Percentiles rank a stretch among this genome's conserved stretches.
Conservation (phyloP, 108 stramenopile genomes). For the Cyclotella baltica region DNA sequence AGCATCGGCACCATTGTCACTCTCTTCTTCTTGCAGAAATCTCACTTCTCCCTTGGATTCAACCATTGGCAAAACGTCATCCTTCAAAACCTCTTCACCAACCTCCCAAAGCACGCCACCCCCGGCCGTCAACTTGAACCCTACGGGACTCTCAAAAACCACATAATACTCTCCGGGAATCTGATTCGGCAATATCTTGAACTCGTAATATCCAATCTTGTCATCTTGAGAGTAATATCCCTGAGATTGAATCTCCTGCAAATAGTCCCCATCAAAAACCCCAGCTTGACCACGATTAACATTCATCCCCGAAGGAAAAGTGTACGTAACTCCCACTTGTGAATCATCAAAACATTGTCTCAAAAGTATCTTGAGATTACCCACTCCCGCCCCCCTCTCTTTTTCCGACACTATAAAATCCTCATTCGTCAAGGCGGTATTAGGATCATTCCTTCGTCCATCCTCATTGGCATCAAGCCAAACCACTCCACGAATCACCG, state of each 20-base stretch:
- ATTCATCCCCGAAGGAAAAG: slow-evolving; percentile 13
- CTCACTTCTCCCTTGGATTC: neutral
- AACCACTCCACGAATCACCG: slow-evolving; percentile 15
- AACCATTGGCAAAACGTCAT: slow-evolving; percentile 33
- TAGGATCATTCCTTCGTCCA: slow-evolving; percentile 25
- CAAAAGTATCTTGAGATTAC: slow-evolving; percentile 17
- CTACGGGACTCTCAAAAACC: slow-evolving; percentile 28
- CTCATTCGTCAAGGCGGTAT: slow-evolving; percentile 4
- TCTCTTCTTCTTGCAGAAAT: neutral
- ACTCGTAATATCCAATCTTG: slow-evolving; percentile 27
- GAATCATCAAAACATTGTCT: slow-evolving; percentile 15
- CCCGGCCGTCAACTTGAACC: slow-evolving; percentile 22
- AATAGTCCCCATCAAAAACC: neutral
- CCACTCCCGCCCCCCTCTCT: slow-evolving; percentile 28
- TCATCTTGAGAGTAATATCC: slow-evolving; percentile 13
- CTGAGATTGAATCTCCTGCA: neutral
- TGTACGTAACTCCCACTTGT: slow-evolving; percentile 19
- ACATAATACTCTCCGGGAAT: slow-evolving; percentile 44
- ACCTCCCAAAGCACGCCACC: slow-evolving; percentile 42
- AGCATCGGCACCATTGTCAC: neutral
- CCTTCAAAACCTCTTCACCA: slow-evolving; percentile 16
- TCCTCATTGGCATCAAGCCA: slow-evolving; percentile 49
- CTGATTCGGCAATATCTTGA: slow-evolving; percentile 24
- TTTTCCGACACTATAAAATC: slow-evolving; percentile 15
- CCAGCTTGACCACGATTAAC: neutral